These are phyloP conservation scores for Pichia occidentalis DNA, from an alignment of 805 yeast genomes.

Conservation along the genomic window DNA sequence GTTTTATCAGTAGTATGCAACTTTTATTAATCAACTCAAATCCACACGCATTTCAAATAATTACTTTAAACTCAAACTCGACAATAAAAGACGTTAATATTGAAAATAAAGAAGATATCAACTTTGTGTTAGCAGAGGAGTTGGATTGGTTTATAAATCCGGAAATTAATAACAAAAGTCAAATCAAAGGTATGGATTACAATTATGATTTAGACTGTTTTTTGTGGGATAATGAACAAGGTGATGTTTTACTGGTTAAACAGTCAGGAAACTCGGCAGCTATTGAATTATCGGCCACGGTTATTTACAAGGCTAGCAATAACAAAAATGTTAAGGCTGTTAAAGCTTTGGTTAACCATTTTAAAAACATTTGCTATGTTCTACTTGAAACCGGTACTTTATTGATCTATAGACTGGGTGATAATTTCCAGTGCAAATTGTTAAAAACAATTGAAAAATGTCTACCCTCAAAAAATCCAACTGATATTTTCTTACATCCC, in stretches of 20 bases:
- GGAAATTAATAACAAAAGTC: conserved; percentile 12
- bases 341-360: conserved; percentile 33
- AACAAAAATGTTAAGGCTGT: conserved; percentile 11
- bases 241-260: conserved; percentile 27
- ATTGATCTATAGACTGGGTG: conserved; percentile 32
- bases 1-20: conserved; percentile 21
- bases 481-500: conserved; percentile 24
- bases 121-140: conserved; percentile 26
- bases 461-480: conserved; percentile 30
- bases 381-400: conserved; percentile 33
- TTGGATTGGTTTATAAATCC: conserved; percentile 28
- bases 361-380: conserved; percentile 36
- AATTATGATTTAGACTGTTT: conserved; percentile 24
- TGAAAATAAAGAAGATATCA: conserved; percentile 21
- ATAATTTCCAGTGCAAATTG: conserved; percentile 25
- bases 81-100: conserved; percentile 14
- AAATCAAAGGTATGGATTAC: conserved; percentile 16
- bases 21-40: conserved; percentile 26
- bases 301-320: conserved; percentile 17
- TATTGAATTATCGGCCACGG: conserved; percentile 21
- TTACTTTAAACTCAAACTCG: conserved; percentile 19
- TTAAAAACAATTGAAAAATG: conserved; percentile 31
- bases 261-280: conserved; percentile 3
- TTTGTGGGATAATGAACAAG: conserved; percentile 27
- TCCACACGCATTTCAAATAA: conserved; percentile 32